Conservation (phyloP, 1,284 basidiomycete genomes). For the Phellopilus nigrolimitatus region DNA sequence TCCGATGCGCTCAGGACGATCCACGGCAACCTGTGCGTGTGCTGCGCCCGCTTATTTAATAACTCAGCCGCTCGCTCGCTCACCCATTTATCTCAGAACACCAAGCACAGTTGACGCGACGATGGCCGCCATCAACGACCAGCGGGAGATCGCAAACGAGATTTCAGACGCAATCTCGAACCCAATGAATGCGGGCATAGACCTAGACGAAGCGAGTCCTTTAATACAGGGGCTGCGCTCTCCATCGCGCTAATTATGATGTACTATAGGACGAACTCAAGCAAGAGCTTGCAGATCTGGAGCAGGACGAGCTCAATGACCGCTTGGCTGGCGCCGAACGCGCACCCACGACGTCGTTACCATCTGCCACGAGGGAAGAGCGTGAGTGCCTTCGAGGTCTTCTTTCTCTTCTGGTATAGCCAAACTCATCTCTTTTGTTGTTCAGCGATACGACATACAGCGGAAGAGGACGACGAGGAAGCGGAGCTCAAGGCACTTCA, state of each 20-base stretch:
- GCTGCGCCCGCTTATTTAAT: conserved; percentile 14
- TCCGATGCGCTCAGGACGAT: conserved; percentile 89
- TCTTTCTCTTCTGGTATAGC: conserved; percentile 21
- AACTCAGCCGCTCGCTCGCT: not conserved
- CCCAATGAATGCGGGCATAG: conserved; percentile 60
- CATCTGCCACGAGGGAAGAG: conserved; percentile 56
- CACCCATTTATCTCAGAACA: conserved; percentile 46
- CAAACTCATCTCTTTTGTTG: conserved; percentile 20
- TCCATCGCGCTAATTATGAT: conserved; percentile 10
- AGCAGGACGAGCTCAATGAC: conserved; percentile 89
- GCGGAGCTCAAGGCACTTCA: conserved; percentile 89
- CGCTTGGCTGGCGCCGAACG: conserved; percentile 86
- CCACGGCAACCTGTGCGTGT: conserved; percentile 83
- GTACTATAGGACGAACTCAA: conserved; percentile 71
- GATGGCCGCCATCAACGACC: conserved; percentile 89
- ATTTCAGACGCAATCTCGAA: conserved; percentile 93
- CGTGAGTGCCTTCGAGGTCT: conserved; percentile 44
- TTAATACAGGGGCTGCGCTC: conserved; percentile 7
- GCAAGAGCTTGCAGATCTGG: conserved; percentile 83
- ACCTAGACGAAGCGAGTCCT: conserved; percentile 69
- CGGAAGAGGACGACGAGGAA: conserved; percentile 90
- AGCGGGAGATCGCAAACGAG: conserved; percentile 93
- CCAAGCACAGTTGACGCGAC: conserved; percentile 90
- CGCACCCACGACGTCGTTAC: conserved; percentile 79
- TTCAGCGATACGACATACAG: conserved; percentile 37